Evolutionary conservation across 768 basidiomycete genomes (phyloP).

Genomic region (Leccinum arenicola): DNA sequence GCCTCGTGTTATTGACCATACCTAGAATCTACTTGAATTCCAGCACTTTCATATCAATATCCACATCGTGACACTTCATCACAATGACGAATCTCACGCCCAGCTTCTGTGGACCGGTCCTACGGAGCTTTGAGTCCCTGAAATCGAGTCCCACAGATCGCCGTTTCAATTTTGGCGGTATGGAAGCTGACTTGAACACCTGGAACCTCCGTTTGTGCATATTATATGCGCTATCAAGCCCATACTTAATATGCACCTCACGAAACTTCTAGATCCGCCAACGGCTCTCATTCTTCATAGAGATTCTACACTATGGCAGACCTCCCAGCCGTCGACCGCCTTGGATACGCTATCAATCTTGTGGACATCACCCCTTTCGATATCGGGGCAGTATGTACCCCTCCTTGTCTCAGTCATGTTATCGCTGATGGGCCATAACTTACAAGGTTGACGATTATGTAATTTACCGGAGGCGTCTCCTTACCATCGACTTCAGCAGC

Average conservation of each 20-base stretch:
- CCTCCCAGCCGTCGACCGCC: constrained; percentile 7
- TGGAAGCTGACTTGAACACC: too few species aligned
- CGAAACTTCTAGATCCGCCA: not conserved
- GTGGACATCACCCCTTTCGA: constrained; percentile 3
- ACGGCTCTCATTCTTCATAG: not conserved
- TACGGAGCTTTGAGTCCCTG: too few species aligned
- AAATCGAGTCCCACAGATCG: too few species aligned
- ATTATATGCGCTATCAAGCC: not conserved
- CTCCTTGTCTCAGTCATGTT: not conserved
- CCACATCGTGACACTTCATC: too few species aligned
- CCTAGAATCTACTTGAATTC: too few species aligned
- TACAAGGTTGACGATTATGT: not conserved
- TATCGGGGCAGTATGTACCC: constrained; percentile 4
- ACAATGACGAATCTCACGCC: too few species aligned
- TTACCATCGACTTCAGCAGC: not conserved
- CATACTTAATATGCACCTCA: not conserved
- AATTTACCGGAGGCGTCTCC: not conserved
- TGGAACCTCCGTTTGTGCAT: too few species aligned
- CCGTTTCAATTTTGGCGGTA: too few species aligned
- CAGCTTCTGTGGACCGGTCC: too few species aligned
- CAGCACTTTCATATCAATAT: too few species aligned
- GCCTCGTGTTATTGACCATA: too few species aligned
- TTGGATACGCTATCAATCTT: constrained; percentile 8
- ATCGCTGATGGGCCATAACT: not conserved
- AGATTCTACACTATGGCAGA: not conserved